Evolutionary conservation across 2,329 filamentous ascomycete genomes (phyloP).

Genomic region (Fusarium falciforme): DNA sequence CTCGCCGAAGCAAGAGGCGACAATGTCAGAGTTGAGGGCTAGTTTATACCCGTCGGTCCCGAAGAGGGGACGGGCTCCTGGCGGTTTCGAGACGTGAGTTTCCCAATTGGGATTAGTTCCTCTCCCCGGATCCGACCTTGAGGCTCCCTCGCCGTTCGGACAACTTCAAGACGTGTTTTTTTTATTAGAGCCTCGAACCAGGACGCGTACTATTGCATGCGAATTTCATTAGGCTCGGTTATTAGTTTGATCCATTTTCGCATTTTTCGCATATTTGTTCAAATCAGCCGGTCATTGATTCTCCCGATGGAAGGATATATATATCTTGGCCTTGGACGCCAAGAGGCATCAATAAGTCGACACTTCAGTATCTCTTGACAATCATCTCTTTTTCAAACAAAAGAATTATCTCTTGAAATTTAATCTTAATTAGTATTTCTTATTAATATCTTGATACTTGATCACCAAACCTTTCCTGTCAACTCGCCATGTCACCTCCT

Average conservation of each 20-base stretch:
- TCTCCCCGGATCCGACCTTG: slow-evolving; percentile 35
- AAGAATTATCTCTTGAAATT: background rate
- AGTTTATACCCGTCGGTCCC: slow-evolving; percentile 41
- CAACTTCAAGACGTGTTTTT: slow-evolving; percentile 7
- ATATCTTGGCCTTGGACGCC: slow-evolving; percentile 21
- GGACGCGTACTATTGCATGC: background rate
- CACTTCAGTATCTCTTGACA: background rate
- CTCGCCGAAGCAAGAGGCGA: slow-evolving; percentile 15
- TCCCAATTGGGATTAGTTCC: slow-evolving; percentile 36
- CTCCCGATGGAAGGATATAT: slow-evolving; percentile 28
- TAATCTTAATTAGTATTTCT: background rate
- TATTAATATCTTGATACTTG: background rate
- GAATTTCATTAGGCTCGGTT: background rate
- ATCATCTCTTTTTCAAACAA: background rate
- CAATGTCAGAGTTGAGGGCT: slow-evolving; percentile 5
- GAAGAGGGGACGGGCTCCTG: slow-evolving; percentile 25
- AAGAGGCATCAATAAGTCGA: background rate
- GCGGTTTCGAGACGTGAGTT: slow-evolving; percentile 2
- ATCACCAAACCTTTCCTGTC: background rate
- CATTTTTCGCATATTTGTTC: background rate
- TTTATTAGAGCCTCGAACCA: slow-evolving; percentile 5
- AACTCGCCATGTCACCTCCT: slow-evolving; percentile 19
- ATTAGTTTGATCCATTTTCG: background rate
- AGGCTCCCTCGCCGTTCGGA: slow-evolving; percentile 15
- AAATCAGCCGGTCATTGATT: slow-evolving; percentile 17